Evolutionary conservation across 2,329 filamentous ascomycete genomes (phyloP), one percentile per base, ranked within the genome.

Genomic region (Ceratocystis alfenasii): DNA sequence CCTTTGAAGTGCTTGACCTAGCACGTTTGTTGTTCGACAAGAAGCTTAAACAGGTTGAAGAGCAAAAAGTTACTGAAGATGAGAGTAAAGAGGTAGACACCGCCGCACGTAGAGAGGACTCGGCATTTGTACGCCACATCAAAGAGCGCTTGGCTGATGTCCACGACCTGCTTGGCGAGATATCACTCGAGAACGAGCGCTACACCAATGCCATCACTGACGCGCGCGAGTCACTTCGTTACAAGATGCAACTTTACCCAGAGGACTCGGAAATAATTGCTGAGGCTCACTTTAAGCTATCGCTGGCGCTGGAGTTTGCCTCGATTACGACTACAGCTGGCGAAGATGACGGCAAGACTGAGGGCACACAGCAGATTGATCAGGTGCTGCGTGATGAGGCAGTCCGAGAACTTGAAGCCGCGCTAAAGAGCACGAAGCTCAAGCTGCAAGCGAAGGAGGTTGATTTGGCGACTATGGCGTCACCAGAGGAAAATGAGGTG

Each of bases 261-360:
- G 81, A 87, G 62, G 90, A 95, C 69, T 90, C 89, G 15, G 88
- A 91, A 71, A 82, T 95, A 63, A 83, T 97, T 66, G 93, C 94
- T 53, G 94, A 99, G 78, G 93, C 90, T 17, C 91, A 99, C 78
- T 99, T 89, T 79, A 97, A 96, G 77, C 86, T 99, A 30, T 96
- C 93, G 0, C 83, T 99, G 17, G 94, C 94, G 0, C 82, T 99
- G 33, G 94, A 99, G 73, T 97, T 97, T 71, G 90, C 90, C 3
- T 94, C 90, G 0, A 84, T 94, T 59, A 89, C 86, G 5, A 80
- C 83, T 1, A 76, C 79, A 12, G 82, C 82, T 17, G 80, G 82
- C 57, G 76, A 79, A 64, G 75, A 72, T 25, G 77, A 79, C 2
- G 76, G 78, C 22, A 76, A 77, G 74, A 74, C 12, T 75, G 76